Conservation (phyloP, 495 filamentous ascomycete species). For the Tricharina praecox region DNA sequence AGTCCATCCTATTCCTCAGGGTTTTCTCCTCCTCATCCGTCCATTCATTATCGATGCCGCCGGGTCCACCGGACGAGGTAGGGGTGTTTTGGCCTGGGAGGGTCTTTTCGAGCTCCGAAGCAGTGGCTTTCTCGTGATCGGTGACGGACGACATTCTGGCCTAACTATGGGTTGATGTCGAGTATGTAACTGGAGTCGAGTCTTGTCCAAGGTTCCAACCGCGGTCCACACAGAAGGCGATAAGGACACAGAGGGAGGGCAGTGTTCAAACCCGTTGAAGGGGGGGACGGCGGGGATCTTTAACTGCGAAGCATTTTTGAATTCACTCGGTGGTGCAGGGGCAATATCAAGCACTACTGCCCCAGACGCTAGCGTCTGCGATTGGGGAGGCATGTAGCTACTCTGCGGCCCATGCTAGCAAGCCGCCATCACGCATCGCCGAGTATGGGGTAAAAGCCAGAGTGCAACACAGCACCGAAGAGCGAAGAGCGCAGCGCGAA, state of each 20-base stretch:
- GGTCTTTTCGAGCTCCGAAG: neutral
- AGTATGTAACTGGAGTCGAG: neutral
- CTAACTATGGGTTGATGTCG: too few species aligned
- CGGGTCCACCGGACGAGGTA: neutral
- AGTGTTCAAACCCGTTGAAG: neutral
- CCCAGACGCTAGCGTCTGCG: too few species aligned
- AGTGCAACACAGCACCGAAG: neutral
- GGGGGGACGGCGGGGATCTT: neutral
- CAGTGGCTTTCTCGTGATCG: neutral
- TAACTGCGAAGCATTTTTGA: neutral
- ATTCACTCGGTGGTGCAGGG: too few species aligned
- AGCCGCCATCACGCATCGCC: neutral
- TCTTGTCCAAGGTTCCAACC: neutral
- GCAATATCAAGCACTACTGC: too few species aligned
- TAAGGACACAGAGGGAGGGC: neutral
- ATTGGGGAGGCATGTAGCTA: too few species aligned
- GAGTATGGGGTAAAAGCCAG: neutral
- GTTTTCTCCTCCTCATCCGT: conserved; percentile 34
- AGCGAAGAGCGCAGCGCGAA: neutral
- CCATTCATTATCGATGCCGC: conserved; percentile 25
- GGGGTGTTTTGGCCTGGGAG: neutral
- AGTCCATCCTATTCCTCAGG: conserved; percentile 37
- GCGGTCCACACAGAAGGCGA: neutral
- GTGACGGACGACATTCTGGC: too few species aligned
- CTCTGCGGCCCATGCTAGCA: neutral